phyloP scores from a whole-genome alignment of 2,329 filamentous ascomycete genomes.

The Talaromyces sp. region DNA sequence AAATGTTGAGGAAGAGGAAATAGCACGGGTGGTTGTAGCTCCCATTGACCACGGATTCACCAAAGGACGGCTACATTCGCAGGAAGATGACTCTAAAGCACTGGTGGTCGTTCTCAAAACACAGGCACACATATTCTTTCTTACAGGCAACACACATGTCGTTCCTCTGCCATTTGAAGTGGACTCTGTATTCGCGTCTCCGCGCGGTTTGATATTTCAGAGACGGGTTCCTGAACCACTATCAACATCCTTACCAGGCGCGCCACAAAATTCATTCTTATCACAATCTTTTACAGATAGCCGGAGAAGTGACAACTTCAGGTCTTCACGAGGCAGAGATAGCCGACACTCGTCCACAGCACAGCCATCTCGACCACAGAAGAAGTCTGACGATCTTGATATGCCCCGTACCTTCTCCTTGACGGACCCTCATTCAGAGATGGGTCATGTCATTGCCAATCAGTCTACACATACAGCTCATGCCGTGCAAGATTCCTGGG shows the following conservation, averaged over 20 bases:
- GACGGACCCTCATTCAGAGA: constrained; percentile 78
- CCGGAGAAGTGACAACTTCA: constrained; percentile 34
- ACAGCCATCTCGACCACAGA: constrained; percentile 54
- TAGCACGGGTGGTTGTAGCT: constrained; percentile 19
- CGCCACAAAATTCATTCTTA: constrained; percentile 79
- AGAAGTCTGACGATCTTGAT: constrained; percentile 56
- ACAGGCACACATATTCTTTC: constrained; percentile 89
- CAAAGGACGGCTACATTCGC: not conserved
- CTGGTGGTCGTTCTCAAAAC: constrained; percentile 89
- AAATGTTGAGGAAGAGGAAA: not conserved
- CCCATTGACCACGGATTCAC: constrained; percentile 21
- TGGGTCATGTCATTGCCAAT: constrained; percentile 72
- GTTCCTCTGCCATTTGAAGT: constrained; percentile 94
- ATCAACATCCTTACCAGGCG: constrained; percentile 41
- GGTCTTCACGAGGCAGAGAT: constrained; percentile 30
- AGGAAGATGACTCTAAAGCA: constrained; percentile 51
- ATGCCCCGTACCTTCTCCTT: constrained; percentile 70
- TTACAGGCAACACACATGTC: constrained; percentile 82
- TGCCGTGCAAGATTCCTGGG: constrained; percentile 28
- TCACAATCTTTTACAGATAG: constrained; percentile 52
- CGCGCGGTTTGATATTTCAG: constrained; percentile 80
- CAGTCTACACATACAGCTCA: constrained; percentile 34
- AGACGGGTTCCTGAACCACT: constrained; percentile 58
- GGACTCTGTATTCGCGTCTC: constrained; percentile 77
- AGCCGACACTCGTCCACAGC: constrained; percentile 48